Evolutionary conservation across 768 basidiomycete genomes (phyloP).

Genomic region (Boletellus ananiceps): DNA sequence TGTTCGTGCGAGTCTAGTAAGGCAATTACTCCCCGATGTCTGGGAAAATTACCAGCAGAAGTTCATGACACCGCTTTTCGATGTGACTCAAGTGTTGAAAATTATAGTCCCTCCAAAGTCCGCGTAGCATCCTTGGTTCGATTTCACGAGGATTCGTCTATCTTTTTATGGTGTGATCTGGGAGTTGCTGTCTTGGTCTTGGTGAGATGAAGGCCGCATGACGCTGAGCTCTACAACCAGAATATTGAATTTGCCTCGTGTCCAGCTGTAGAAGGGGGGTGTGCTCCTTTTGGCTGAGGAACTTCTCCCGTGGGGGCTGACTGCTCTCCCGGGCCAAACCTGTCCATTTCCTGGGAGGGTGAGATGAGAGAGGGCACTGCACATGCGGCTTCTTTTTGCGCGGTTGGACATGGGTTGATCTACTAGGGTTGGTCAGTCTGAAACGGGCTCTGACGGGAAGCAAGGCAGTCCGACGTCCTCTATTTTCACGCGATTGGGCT

Average conservation of each 20-base stretch:
- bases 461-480: slow-evolving; percentile 3
- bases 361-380: slow-evolving; percentile 1
- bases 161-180: slow-evolving; percentile 10
- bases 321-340: not conserved
- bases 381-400: not conserved
- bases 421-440: not conserved
- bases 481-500: slow-evolving; percentile 8
- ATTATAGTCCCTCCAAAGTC: slow-evolving; percentile 17
- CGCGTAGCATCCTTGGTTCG: slow-evolving; percentile 10
- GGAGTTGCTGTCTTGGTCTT: slow-evolving; percentile 7
- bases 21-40: slow-evolving; percentile 9
- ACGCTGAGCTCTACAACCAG: slow-evolving; percentile 6
- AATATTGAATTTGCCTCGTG: slow-evolving; percentile 16
- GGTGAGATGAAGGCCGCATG: slow-evolving; percentile 16
- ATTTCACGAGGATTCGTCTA: slow-evolving; percentile 1
- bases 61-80: not conserved
- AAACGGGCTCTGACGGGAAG: no score
- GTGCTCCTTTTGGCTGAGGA: slow-evolving; percentile 4
- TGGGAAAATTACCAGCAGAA: slow-evolving; percentile 5
- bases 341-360: slow-evolving; percentile 1
- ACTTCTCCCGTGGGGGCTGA: not conserved
- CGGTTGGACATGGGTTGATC: not conserved
- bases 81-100: slow-evolving; percentile 9
- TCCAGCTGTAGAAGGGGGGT: not conserved
- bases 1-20: slow-evolving; percentile 11